Base-by-base conservation (phyloP, 805 yeast species). In the Debaryomyces hansenii region DNA sequence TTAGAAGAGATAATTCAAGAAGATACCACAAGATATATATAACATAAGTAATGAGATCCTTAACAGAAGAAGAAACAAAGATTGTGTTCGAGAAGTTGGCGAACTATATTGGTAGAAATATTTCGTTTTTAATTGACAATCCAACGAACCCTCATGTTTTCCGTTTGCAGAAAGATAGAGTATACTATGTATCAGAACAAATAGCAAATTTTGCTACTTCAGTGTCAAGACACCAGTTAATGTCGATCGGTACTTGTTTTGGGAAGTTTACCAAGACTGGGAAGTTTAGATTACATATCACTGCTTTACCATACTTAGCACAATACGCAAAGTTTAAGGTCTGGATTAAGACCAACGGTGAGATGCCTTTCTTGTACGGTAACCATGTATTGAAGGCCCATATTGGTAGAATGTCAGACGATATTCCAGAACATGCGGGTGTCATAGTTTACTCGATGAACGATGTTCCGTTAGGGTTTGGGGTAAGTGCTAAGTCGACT, bases 261-360 rank as follows among this genome's bases (percentile, higher is more conserved):
- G 99, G 99, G 15, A 94, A 94, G 66, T 94, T 94, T 75, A 94
- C 99, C 41, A 94, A 94, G 75, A 87, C 97, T 2, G 97, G 97
- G 27, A 94, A 94, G 69, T 94, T 94, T 74, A 82, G 96, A 69
- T 75, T 94, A 55, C 99, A 94, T 66, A 85, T 94, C 51, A 94
- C 99, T n/a, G 78, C 97, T 3, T 77, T 94, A 52, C 84, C 87
- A 40, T 79, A 88, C 51, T 71, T 94, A 47, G 85, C 96, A 2
- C 85, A 88, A 57, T 84, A 85, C 63, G 97, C 99, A 41, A 88
- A 87, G 66, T 90, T 85, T 72, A 94, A 92, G 70, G 76, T 94
- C 35, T 94, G 99, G 99, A 89, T 94, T 69, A 94, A 94, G 67
- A 84, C 83, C 42, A 94, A 94, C 63, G 99, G 99, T 58, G 99